Base-by-base conservation (phyloP, 1,139 yeast species). In the Groenewaldozyma auringiensis region DNA sequence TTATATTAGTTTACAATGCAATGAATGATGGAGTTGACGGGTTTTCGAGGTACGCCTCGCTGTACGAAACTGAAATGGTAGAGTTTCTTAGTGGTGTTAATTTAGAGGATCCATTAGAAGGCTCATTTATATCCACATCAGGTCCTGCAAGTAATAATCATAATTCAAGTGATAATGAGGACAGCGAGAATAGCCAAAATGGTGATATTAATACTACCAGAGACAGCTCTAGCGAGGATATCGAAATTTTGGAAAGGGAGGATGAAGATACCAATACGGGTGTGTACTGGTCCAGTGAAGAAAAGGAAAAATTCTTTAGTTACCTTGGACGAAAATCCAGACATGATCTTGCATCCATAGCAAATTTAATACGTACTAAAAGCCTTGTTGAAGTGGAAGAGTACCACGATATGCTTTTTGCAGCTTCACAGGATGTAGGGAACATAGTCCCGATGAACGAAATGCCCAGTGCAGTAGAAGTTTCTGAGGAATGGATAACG, bases 391-490 rank as follows among this genome's bases (percentile, higher is more conserved):
- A 79, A 49, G 71, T 79, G 3, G 56, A 70, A 43, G 66, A 60
- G 16, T 78, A 78, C 56, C 76, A 77, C 54, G 57, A 68, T 16
- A 47, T 69, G 16, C 58, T 79, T 18, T 51, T 48, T 40, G 25
- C 44, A 40, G 35, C 69, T 59, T 38, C 59, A 65, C 38, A 47
- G 50, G 13, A 50, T 57, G 41, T 67, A 67, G 47, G 48, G 44
- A 21, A 44, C 21, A 21, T 32, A 8, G 20, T 40, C 16, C 44
- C 49, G 14, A 68, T 70, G 57, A 59, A 60, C 21, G 75, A 75
- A 2, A 59, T 79, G 22, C 84, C 84, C 1, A 64, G 68, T 1
- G 75, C 81, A 1, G 64, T 65, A 50, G 86, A 80, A 57, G 71
- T 79, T 73, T 70, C 74, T 48, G 68, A 67, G 17, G 63, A 63